These are phyloP conservation scores for Beauveria varroae DNA, from an alignment of 2,329 filamentous ascomycete genomes.

Conservation along the genomic window DNA sequence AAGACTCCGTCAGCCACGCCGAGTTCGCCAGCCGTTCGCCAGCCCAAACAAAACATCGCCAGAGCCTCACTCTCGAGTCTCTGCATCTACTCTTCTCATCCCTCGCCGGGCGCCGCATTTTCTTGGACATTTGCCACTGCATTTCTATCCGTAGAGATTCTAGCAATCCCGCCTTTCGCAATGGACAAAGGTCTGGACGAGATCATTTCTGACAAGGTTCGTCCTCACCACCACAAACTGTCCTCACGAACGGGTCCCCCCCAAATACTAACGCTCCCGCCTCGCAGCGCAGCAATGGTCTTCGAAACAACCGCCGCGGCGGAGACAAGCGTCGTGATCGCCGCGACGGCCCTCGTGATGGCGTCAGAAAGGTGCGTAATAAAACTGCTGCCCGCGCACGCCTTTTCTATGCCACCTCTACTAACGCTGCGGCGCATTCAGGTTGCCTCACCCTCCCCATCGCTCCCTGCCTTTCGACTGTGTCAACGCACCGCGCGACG, in stretches of 20 bases:
- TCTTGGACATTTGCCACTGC: neutral
- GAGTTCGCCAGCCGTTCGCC: neutral
- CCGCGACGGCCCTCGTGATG: slow-evolving; percentile 62
- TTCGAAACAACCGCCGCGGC: slow-evolving; percentile 26
- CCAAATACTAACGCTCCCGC: slow-evolving; percentile 16
- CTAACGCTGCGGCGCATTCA: slow-evolving; percentile 15
- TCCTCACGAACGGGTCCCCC: neutral
- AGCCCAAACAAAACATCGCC: slow-evolving; percentile 9
- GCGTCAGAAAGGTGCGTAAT: slow-evolving; percentile 73
- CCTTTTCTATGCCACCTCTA: neutral
- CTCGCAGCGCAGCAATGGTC: slow-evolving; percentile 25
- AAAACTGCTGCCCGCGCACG: slow-evolving; percentile 10
- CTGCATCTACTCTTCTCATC: neutral
- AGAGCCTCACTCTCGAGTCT: neutral
- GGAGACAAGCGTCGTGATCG: slow-evolving; percentile 29
- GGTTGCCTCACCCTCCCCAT: slow-evolving; percentile 29
- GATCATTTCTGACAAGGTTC: slow-evolving; percentile 45
- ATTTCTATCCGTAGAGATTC: neutral
- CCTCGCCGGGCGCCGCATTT: neutral
- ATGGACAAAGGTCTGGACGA: slow-evolving; percentile 51
- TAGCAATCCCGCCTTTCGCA: slow-evolving; percentile 17
- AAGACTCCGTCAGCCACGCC: neutral
- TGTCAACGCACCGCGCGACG: slow-evolving; percentile 23
- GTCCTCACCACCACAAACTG: slow-evolving; percentile 13
- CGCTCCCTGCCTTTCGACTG: slow-evolving; percentile 19